These are phyloP conservation scores for Yamadazyma paraphyllophila DNA, from an alignment of 805 yeast species.

Conservation along the genomic window DNA sequence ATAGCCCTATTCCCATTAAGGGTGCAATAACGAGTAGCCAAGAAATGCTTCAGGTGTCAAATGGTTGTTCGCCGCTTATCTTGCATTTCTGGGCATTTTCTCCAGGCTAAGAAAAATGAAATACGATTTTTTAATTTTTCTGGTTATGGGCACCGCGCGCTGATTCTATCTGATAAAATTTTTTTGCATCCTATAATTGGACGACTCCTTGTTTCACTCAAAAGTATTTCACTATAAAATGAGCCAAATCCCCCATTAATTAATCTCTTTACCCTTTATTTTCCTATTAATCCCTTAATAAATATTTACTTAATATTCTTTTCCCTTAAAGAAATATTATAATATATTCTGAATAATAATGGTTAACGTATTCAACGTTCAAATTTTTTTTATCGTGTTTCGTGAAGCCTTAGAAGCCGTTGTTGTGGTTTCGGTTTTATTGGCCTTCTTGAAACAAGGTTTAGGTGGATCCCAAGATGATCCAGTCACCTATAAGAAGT, in stretches of 20 bases:
- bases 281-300: conserved; percentile 8
- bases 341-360: conserved; percentile 3
- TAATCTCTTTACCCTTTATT: conserved; percentile 7
- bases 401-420: conserved; percentile 95
- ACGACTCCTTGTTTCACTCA: not conserved
- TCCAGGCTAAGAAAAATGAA: not conserved
- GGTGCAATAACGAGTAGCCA: not conserved
- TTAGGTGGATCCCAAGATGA: conserved; percentile 56
- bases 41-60: not conserved
- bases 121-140: not conserved
- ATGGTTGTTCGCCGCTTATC: not conserved
- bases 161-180: conserved; percentile 7
- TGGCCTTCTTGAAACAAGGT: conserved; percentile 90
- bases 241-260: not conserved
- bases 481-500: conserved; percentile 52
- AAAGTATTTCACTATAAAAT: not conserved
- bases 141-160: not conserved
- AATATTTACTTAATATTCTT: conserved; percentile 2
- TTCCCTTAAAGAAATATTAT: conserved; percentile 1
- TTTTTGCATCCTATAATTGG: conserved; percentile 5
- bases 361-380: conserved; percentile 59
- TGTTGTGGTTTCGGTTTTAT: conserved; percentile 82
- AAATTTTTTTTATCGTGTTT: conserved; percentile 84
- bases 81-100: not conserved
- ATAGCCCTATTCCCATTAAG: not conserved